phyloP scores from a whole-genome alignment of 768 basidiomycete genomes.

The Cyclocybe cylindracea region DNA sequence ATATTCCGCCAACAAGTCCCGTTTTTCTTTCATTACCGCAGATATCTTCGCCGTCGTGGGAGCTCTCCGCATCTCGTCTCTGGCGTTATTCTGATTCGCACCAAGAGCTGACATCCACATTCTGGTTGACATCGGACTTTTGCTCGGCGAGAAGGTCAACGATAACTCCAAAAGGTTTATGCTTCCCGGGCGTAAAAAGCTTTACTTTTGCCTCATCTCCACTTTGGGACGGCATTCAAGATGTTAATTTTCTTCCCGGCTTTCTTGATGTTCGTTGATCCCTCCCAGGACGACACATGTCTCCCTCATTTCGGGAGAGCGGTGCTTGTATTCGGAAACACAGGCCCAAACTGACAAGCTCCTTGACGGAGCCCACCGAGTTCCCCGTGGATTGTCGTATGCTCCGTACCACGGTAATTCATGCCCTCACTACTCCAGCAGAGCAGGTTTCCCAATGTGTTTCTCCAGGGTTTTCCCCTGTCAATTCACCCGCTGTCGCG shows the following conservation, averaged over 20 bases:
- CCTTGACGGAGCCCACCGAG: background rate
- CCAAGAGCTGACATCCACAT: too few species aligned
- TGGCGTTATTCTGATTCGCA: too few species aligned
- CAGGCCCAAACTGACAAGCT: background rate
- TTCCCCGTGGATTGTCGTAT: constrained; percentile 2
- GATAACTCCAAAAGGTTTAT: too few species aligned
- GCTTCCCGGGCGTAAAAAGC: constrained; percentile 1
- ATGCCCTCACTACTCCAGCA: background rate
- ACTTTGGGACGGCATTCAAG: background rate
- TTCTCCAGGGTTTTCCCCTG: constrained; percentile 1
- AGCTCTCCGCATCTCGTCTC: too few species aligned
- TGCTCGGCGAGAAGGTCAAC: too few species aligned
- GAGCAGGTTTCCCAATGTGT: background rate
- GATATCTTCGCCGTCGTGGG: background rate
- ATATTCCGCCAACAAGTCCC: background rate
- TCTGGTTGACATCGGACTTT: too few species aligned
- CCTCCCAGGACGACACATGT: background rate
- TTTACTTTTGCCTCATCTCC: background rate
- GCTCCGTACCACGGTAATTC: background rate
- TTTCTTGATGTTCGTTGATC: constrained; percentile 1
- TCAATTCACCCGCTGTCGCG: background rate
- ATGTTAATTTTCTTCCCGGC: constrained; percentile 1
- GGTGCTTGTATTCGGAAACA: constrained; percentile 1
- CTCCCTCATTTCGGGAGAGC: constrained; percentile 9
- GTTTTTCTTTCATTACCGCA: background rate